phyloP scores from a whole-genome alignment of 768 basidiomycete species.

The Filobasidium floriforme region DNA sequence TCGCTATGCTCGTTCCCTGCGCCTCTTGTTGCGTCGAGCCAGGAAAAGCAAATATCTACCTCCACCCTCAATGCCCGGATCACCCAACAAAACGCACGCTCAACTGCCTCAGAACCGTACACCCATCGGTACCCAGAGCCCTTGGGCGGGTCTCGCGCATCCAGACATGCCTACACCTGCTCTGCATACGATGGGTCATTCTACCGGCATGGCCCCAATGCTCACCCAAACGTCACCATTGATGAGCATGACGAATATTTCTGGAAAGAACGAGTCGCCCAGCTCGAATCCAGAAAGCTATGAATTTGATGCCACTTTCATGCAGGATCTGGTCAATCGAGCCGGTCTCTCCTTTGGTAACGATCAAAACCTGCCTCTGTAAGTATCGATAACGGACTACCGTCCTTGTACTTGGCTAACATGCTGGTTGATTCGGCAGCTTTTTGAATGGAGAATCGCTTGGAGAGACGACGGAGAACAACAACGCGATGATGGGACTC shows the following conservation, averaged over 20 bases:
- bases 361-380: slow-evolving; percentile 41
- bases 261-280: slow-evolving; percentile 36
- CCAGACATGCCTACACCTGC: background rate
- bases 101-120: background rate
- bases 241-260: slow-evolving; percentile 10
- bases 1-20: slow-evolving; percentile 80
- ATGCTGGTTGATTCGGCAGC: slow-evolving; percentile 20
- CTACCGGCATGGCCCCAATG: slow-evolving; percentile 13
- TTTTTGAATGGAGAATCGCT: slow-evolving; percentile 44
- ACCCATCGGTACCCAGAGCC: background rate
- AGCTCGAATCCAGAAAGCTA: slow-evolving; percentile 33
- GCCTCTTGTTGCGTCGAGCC: slow-evolving; percentile 68
- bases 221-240: slow-evolving; percentile 21
- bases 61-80: slow-evolving; percentile 35
- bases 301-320: slow-evolving; percentile 41
- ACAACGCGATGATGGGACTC: slow-evolving; percentile 36
- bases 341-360: slow-evolving; percentile 37
- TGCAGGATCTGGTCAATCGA: slow-evolving; percentile 37
- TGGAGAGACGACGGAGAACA: slow-evolving; percentile 30
- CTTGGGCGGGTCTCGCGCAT: background rate
- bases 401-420: background rate
- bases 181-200: slow-evolving; percentile 23
- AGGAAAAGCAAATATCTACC: slow-evolving; percentile 46
- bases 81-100: slow-evolving; percentile 28
- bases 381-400: slow-evolving; percentile 18